These are phyloP conservation scores for Monosiga brevicollis DNA, from an alignment of 78 protist species.

Conservation along the genomic window DNA sequence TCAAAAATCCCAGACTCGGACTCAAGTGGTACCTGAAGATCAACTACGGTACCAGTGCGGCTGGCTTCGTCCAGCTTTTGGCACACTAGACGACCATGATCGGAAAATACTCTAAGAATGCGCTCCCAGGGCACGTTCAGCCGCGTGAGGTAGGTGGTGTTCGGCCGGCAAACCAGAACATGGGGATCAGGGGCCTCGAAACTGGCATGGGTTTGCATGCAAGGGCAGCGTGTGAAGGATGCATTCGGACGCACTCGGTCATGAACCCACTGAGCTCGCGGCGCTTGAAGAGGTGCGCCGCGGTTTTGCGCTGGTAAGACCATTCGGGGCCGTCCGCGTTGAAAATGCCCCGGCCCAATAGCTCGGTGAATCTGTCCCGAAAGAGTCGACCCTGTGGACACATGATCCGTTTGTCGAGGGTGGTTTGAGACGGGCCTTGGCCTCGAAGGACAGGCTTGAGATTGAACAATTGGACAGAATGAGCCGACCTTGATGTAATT, in stretches of 20 bases:
- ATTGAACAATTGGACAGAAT: no score
- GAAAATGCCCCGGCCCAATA: conserved; percentile 13
- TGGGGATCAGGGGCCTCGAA: not conserved
- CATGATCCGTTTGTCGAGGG: not conserved
- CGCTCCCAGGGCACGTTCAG: no score
- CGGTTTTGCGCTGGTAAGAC: not conserved
- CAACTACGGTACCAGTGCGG: no score
- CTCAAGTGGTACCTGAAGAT: no score
- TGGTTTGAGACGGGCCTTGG: no score
- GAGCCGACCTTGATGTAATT: not conserved
- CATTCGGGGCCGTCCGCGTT: conserved; percentile 4
- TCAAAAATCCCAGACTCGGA: no score
- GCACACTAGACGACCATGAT: no score
- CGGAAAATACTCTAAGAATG: no score
- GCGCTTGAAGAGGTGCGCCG: not conserved
- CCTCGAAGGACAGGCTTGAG: no score
- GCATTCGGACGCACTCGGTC: not conserved
- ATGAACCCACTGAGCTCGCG: not conserved
- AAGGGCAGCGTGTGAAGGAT: not conserved
- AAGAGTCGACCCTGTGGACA: not conserved
- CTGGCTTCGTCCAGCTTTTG: no score
- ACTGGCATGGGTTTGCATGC: not conserved
- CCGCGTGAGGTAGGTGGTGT: no score
- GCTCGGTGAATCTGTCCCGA: not conserved
- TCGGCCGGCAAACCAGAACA: not conserved